Percentiles rank a stretch among this genome's conserved stretches.
Evolutionary conservation across 2,329 filamentous ascomycete genomes (phyloP).

Genomic region (Ceratocystis cubensis): DNA sequence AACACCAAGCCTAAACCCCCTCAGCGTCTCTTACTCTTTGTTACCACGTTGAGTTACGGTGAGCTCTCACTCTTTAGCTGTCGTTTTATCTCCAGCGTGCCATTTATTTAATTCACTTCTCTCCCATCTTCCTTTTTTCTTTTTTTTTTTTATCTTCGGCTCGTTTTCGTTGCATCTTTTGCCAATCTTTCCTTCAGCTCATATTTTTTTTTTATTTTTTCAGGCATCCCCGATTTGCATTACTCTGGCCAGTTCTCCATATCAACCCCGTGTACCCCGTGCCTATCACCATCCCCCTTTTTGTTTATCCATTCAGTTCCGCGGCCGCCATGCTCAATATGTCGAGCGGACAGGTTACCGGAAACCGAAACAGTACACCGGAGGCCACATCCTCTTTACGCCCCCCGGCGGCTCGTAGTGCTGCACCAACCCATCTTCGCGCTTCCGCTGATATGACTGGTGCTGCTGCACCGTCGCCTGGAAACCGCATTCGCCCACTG

Average conservation of each 20-base stretch:
- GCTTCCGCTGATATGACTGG: constrained; percentile 93
- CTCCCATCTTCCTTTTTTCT: not conserved
- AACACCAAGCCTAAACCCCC: constrained; percentile 18
- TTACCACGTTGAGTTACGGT: constrained; percentile 19
- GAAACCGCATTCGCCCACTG: constrained; percentile 77
- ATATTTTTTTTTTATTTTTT: not conserved
- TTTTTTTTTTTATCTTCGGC: constrained; percentile 23
- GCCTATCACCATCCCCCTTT: not conserved
- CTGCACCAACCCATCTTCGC: constrained; percentile 73
- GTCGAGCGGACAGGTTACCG: constrained; percentile 56
- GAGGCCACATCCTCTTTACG: constrained; percentile 79
- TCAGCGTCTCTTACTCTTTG: constrained; percentile 13
- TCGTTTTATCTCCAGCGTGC: not conserved
- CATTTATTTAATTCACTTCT: constrained; percentile 16
- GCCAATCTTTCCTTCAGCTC: constrained; percentile 9
- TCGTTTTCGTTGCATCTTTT: constrained; percentile 22
- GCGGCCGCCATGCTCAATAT: constrained; percentile 40
- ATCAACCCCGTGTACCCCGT: not conserved
- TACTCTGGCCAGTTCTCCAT: constrained; percentile 1
- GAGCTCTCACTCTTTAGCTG: not conserved
- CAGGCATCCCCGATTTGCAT: not conserved
- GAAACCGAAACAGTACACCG: constrained; percentile 93
- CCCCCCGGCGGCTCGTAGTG: constrained; percentile 63
- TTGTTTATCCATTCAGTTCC: not conserved
- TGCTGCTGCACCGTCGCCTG: constrained; percentile 57